phyloP scores from a whole-genome alignment of 2,329 filamentous ascomycete genomes.

The Arthrobotrys musiformis region DNA sequence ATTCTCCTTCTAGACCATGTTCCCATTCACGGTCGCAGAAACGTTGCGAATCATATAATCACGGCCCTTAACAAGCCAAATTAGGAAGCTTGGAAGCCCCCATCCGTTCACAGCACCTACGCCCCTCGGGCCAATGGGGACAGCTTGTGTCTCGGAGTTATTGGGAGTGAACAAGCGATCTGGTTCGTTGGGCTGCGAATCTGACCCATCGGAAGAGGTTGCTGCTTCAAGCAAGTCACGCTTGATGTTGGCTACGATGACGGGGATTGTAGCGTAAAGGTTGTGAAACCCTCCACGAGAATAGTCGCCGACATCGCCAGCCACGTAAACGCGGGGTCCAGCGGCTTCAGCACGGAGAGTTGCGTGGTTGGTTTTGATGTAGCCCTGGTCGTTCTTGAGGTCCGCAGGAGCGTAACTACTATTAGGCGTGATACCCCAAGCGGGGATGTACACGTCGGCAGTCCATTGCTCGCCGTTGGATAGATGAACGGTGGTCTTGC shows the following conservation, averaged over 20 bases:
- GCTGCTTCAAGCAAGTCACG: slow-evolving; percentile 66
- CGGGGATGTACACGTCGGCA: slow-evolving; percentile 67
- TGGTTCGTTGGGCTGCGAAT: slow-evolving; percentile 52
- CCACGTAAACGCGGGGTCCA: slow-evolving; percentile 64
- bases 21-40: slow-evolving; percentile 4
- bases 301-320: slow-evolving; percentile 65
- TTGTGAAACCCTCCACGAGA: slow-evolving; percentile 64
- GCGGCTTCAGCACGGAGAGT: slow-evolving; percentile 63
- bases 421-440: slow-evolving; percentile 64
- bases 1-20: too few relatives aligned
- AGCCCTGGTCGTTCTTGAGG: slow-evolving; percentile 62
- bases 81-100: slow-evolving; percentile 64
- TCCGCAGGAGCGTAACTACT: slow-evolving; percentile 62
- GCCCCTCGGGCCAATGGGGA: slow-evolving; percentile 66
- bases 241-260: slow-evolving; percentile 66
- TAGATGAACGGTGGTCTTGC: slow-evolving; percentile 62
- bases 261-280: slow-evolving; percentile 64
- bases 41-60: slow-evolving; percentile 68
- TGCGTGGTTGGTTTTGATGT: slow-evolving; percentile 62
- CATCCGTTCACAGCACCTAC: slow-evolving; percentile 65
- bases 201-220: slow-evolving; percentile 56
- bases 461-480: slow-evolving; percentile 63
- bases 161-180: slow-evolving; percentile 64
- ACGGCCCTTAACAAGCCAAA: slow-evolving; percentile 61
- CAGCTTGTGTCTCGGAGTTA: slow-evolving; percentile 65